Base-by-base conservation (phyloP, 495 filamentous ascomycete species). In the Neurospora sp. region DNA sequence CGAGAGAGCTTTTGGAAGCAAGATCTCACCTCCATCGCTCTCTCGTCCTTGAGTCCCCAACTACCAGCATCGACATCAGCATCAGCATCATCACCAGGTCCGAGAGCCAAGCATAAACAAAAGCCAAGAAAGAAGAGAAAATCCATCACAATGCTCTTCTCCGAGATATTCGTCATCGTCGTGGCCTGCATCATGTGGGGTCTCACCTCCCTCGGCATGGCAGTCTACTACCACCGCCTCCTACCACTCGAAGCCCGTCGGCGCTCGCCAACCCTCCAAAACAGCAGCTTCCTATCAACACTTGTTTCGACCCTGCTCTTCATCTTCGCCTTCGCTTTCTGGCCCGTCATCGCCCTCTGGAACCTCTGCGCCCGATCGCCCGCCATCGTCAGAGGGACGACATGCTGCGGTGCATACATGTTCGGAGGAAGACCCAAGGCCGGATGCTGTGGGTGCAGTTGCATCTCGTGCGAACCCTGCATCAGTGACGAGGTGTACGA, bases 121-220 rank as follows among this genome's bases (percentile, higher is more conserved):
- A 12, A 62, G 27, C 23, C 7, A 66, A 66, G 23, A 37, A 9
- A 66, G 48, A 66, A 62, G 54, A 62, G 7, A 3, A 9, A 16
- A 66, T 66, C 54, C 54, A 31, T 66, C 54, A 66, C 54, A 35
- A 66, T 69, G 72, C 48, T 70, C 40, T 70, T 69, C 62, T 40
- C 72, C 62, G 69, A 70, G 31, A 20, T 40, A 27, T 70, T 70
- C 46, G 31, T 72, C 46, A 69, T 66, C n/a, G 54, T 38, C n/a
- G 72, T 62, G 69, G 40, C 70, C 31, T 41, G 41, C 37, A 71
- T 74, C 23, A 39, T 44, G 27, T 74, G 73, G 73, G 27, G 38
- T 12, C 23, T 74, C 48, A 44, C 46, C n/a, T 74, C 73, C 14
- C n/a, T 74, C 35, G 71, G 73, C 73, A 59, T 72, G 38, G 73